phyloP scores from a whole-genome alignment of 805 yeast genomes.

The Clavispora carvajalis region DNA sequence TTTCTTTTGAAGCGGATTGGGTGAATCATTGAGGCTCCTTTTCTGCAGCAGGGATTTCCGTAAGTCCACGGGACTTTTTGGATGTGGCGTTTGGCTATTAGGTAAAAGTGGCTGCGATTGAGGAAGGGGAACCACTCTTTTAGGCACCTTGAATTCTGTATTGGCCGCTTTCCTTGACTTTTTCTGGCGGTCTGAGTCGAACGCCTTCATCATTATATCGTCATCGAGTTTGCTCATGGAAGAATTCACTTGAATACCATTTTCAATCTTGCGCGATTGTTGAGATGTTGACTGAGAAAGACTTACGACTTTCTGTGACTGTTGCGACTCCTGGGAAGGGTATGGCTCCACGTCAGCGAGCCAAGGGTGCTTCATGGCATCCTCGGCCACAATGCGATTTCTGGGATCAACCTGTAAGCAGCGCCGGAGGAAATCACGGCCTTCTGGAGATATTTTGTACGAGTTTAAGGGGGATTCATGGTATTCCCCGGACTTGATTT shows the following conservation, averaged over 20 bases:
- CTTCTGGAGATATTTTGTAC: slow-evolving; percentile 60
- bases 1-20: background rate
- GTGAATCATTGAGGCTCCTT: background rate
- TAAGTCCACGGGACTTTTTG: background rate
- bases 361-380: slow-evolving; percentile 83
- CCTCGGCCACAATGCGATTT: slow-evolving; percentile 64
- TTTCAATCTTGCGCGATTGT: slow-evolving; percentile 44
- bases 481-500: slow-evolving; percentile 72
- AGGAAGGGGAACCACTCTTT: slow-evolving; percentile 39
- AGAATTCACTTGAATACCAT: slow-evolving; percentile 30
- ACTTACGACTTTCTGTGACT: slow-evolving; percentile 42
- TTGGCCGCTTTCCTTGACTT: slow-evolving; percentile 16
- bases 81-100: background rate
- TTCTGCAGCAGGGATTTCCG: background rate
- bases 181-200: slow-evolving; percentile 25
- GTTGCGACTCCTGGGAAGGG: slow-evolving; percentile 16
- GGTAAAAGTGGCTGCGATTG: slow-evolving; percentile 28
- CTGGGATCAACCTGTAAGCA: slow-evolving; percentile 75
- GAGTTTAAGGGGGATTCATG: slow-evolving; percentile 71
- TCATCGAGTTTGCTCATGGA: slow-evolving; percentile 38
- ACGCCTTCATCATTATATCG: slow-evolving; percentile 39
- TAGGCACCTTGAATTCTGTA: slow-evolving; percentile 39
- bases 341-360: slow-evolving; percentile 34
- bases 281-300: slow-evolving; percentile 69
- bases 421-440: slow-evolving; percentile 63